These are phyloP conservation scores for Taxillus chinensis DNA, from an alignment of 164 flowering plant species.

Conservation along the genomic window DNA sequence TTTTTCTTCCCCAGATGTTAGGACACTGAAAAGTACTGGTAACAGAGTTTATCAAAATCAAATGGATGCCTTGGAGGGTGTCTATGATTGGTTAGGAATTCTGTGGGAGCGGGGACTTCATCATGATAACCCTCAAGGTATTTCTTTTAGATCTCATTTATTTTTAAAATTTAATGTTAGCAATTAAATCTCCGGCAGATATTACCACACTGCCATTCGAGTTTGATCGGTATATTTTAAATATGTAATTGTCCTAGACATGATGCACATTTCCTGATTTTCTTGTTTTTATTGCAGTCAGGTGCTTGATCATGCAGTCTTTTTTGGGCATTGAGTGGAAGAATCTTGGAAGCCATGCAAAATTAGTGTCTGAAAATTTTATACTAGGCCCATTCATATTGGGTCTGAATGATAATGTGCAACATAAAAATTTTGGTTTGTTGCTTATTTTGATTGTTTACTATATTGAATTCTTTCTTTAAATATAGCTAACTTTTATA, in stretches of 20 bases:
- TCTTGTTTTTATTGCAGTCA: slow-evolving; percentile 44
- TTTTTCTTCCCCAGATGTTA: slow-evolving; percentile 18
- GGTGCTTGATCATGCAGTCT: slow-evolving; percentile 89
- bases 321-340: slow-evolving; percentile 71
- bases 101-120: slow-evolving; percentile 82
- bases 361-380: slow-evolving; percentile 62
- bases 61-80: slow-evolving; percentile 34
- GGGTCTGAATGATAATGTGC: slow-evolving; percentile 79
- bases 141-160: background rate
- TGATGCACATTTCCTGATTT: background rate
- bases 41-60: slow-evolving; percentile 23
- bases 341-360: slow-evolving; percentile 30
- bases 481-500: background rate
- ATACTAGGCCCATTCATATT: slow-evolving; percentile 67
- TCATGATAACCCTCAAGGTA: slow-evolving; percentile 97
- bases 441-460: slow-evolving; percentile 6
- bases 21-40: slow-evolving; percentile 14
- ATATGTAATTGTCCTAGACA: background rate
- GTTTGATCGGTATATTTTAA: background rate
- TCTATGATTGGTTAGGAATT: slow-evolving; percentile 66
- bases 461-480: background rate
- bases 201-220: too few species aligned
- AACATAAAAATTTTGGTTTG: slow-evolving; percentile 95
- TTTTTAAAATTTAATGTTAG: too few species aligned
- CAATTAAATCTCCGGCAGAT: too few species aligned